Conservation (phyloP, 2,329 filamentous ascomycete species). For the Scedosporium minutisporum region DNA sequence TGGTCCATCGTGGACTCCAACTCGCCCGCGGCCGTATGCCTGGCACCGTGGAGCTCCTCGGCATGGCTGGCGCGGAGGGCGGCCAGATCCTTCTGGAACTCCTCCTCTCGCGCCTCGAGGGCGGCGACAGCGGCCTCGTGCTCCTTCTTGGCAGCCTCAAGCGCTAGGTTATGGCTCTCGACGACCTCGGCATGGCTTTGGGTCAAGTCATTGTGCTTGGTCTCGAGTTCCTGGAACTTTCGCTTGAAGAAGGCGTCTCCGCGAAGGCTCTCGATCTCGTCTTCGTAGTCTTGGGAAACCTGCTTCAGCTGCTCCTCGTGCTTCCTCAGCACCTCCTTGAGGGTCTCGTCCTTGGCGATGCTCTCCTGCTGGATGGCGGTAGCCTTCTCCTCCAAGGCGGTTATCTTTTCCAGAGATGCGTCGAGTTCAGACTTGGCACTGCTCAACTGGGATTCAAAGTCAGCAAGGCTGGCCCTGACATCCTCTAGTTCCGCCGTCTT, state of each 20-base stretch:
- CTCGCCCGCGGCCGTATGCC: slow-evolving; percentile 42
- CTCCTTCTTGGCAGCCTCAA: slow-evolving; percentile 33
- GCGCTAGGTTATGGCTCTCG: slow-evolving; percentile 29
- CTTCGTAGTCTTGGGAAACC: slow-evolving; percentile 51
- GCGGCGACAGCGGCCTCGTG: slow-evolving; percentile 34
- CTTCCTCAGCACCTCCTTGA: slow-evolving; percentile 42
- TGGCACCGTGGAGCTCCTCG: slow-evolving; percentile 47
- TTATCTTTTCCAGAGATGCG: slow-evolving; percentile 35
- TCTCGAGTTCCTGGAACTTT: slow-evolving; percentile 51
- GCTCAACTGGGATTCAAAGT: slow-evolving; percentile 36
- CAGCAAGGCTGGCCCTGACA: slow-evolving; percentile 29
- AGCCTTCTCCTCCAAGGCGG: slow-evolving; percentile 38
- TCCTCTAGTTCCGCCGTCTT: slow-evolving; percentile 29
- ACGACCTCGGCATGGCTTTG: slow-evolving; percentile 23
- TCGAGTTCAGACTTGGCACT: slow-evolving; percentile 28
- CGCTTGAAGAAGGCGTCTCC: slow-evolving; percentile 56
- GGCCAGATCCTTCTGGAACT: slow-evolving; percentile 45
- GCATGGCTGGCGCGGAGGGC: slow-evolving; percentile 47
- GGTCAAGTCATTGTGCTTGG: slow-evolving; percentile 42
- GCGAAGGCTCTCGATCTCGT: slow-evolving; percentile 54
- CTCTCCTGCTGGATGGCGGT: slow-evolving; percentile 36
- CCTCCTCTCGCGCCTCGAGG: slow-evolving; percentile 39
- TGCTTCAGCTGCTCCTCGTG: slow-evolving; percentile 49
- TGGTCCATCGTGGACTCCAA: slow-evolving; percentile 28
- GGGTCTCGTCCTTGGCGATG: slow-evolving; percentile 36